Conservation (phyloP, 768 basidiomycete genomes). For the Dentipellis sp. region DNA sequence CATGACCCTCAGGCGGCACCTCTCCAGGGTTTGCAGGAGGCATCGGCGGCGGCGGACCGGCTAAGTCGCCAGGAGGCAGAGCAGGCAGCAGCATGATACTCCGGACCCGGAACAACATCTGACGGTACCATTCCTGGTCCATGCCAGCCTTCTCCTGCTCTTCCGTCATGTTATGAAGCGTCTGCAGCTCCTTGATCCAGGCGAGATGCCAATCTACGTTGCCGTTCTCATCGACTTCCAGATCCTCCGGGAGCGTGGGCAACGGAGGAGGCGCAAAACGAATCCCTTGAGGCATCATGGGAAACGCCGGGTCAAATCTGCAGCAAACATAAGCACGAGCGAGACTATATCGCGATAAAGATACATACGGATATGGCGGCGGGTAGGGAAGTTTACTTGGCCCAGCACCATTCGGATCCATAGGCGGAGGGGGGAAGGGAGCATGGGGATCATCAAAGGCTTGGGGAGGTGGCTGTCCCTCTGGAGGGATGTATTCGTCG, state of each 20-base stretch:
- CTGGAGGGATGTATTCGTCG: constrained; percentile 53
- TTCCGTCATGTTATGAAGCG: constrained; percentile 63
- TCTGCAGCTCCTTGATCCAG: constrained; percentile 73
- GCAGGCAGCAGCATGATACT: constrained; percentile 52
- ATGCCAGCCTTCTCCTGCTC: constrained; percentile 79
- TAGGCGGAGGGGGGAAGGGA: constrained; percentile 43
- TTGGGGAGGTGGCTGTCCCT: constrained; percentile 23
- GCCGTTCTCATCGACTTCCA: constrained; percentile 71
- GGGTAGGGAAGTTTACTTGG: constrained; percentile 52
- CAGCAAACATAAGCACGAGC: constrained; percentile 6
- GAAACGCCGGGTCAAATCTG: constrained; percentile 56
- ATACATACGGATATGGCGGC: constrained; percentile 51
- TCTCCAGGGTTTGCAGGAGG: constrained; percentile 9
- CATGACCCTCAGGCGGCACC: constrained; percentile 10
- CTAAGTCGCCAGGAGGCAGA: constrained; percentile 11
- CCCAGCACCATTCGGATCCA: constrained; percentile 52
- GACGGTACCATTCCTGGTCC: constrained; percentile 78
- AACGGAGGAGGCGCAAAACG: constrained; percentile 55
- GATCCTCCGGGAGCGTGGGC: constrained; percentile 50
- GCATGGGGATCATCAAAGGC: constrained; percentile 49
- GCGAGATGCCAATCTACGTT: constrained; percentile 73
- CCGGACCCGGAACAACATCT: constrained; percentile 78
- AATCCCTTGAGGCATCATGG: constrained; percentile 55
- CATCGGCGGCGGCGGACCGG: constrained; percentile 9
- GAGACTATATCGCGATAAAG: not conserved